These are phyloP conservation scores for Malus asiatica DNA, from an alignment of 306 rosid species.

Conservation along the genomic window DNA sequence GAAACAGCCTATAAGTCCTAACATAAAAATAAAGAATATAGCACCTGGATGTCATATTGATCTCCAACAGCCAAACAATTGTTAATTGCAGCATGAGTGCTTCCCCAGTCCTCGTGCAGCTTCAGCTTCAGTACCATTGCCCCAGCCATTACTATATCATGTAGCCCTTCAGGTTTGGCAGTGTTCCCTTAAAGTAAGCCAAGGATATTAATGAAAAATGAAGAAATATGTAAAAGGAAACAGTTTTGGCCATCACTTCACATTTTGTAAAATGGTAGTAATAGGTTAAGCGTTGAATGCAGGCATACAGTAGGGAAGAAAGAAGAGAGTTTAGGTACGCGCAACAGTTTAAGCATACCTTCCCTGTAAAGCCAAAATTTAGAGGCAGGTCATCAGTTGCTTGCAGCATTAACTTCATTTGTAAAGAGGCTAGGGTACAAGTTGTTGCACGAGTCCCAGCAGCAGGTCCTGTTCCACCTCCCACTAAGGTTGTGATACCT, in stretches of 20 bases:
- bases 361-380: conserved; percentile 85
- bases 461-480: conserved; percentile 92
- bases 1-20: no score
- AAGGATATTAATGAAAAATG: background rate
- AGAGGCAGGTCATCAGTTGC: conserved; percentile 83
- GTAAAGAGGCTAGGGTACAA: conserved; percentile 72
- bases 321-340: no score
- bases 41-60: conserved; percentile 71
- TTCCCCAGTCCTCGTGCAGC: conserved; percentile 73
- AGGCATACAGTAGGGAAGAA: background rate
- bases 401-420: conserved; percentile 82
- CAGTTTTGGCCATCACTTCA: background rate
- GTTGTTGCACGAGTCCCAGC: conserved; percentile 90
- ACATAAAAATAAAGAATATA: background rate
- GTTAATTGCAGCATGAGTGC: conserved; percentile 84
- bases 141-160: conserved; percentile 72
- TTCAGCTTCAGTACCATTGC: conserved; percentile 96
- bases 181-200: conserved; percentile 62
- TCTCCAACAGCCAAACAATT: conserved; percentile 69
- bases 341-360: conserved; percentile 35
- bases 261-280: background rate
- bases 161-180: conserved; percentile 63
- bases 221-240: background rate
- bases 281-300: background rate
- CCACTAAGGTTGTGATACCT: no score